phyloP scores from a whole-genome alignment of 805 yeast species.

The Barnettozyma siamensis region DNA sequence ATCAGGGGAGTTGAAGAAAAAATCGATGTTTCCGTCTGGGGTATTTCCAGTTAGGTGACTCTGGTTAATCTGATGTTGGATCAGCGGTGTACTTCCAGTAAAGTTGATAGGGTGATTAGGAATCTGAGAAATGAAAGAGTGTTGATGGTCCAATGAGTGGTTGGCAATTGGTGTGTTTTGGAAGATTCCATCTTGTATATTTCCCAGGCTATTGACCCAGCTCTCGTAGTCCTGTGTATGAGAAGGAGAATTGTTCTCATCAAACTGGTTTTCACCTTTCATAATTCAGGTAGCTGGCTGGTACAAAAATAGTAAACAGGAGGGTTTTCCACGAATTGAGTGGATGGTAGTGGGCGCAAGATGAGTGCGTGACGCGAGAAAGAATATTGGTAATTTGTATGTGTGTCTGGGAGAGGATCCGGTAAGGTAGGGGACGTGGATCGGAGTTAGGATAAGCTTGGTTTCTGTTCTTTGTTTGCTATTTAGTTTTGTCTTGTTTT shows the following conservation, averaged over 20 bases:
- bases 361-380: too few species aligned
- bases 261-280: slow-evolving; percentile 2
- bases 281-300: not conserved
- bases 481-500: slow-evolving; percentile 5
- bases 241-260: slow-evolving; percentile 6
- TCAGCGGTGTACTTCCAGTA: slow-evolving; percentile 1
- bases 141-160: slow-evolving; percentile 16
- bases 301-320: too few species aligned
- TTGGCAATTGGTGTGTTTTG: slow-evolving; percentile 23
- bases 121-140: slow-evolving; percentile 2
- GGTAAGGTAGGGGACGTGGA: too few species aligned
- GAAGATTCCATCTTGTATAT: slow-evolving; percentile 23
- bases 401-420: too few species aligned
- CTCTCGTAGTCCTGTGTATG: slow-evolving; percentile 23
- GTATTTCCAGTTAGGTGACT: slow-evolving; percentile 1
- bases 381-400: too few species aligned
- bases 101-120: slow-evolving; percentile 6
- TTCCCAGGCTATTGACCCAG: slow-evolving; percentile 23
- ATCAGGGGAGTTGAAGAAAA: slow-evolving; percentile 24
- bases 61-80: slow-evolving; percentile 5
- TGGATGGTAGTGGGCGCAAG: not conserved
- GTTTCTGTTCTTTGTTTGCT: not conserved
- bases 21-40: slow-evolving; percentile 11
- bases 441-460: not conserved
- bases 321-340: not conserved